Evolutionary conservation across 305 asterid species (phyloP), one percentile per base, ranked within the genome.

Genomic region (Fraxinus velutina): DNA sequence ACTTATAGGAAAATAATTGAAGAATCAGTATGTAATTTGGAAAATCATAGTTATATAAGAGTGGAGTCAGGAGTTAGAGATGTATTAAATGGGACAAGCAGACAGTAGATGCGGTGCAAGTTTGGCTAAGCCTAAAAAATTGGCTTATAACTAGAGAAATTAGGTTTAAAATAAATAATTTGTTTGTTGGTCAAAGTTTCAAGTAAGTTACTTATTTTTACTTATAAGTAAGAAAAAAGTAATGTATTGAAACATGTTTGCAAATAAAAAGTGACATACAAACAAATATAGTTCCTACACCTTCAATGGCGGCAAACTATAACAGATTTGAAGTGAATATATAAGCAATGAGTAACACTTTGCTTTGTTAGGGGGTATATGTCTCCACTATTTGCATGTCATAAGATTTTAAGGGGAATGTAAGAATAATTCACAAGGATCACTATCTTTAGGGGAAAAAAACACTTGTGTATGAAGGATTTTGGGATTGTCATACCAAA

Each of bases 401-500:
- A 60, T 7, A 2, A 60, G 70, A 21, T 2, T 60, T 21, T 60
- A 60, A 60, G 15, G 30, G 70, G 70, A 76, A 47, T 15, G 60
- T 27, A 19, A 2, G 78, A 15, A 37, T 17, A 64, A 24, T 9
- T 24, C 73, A 10, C 4, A 64, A 64, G 32, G 27, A 64, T 22
- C 33, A 9, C 13, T 62, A 5, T 52, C 62, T n/a, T 52, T 52
- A 44, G 17, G 37, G 1, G 0, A 34, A 44, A 15, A n/a, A 62
- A 21, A 68, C 5, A 5, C 13, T 1, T 6, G 42, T 34, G 75
- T 37, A 72, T 33, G 21, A 79, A 72, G 55, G 44, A 50, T 73
- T 78, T 79, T 68, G 50, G 17, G 32, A 75, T 22, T 62, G 42
- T 13, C 88, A 80, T 91, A 95, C 99, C 98, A 95, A 33, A 21